Conservation (phyloP, 2,329 filamentous ascomycete genomes). For the Ophiostoma perfectum region DNA sequence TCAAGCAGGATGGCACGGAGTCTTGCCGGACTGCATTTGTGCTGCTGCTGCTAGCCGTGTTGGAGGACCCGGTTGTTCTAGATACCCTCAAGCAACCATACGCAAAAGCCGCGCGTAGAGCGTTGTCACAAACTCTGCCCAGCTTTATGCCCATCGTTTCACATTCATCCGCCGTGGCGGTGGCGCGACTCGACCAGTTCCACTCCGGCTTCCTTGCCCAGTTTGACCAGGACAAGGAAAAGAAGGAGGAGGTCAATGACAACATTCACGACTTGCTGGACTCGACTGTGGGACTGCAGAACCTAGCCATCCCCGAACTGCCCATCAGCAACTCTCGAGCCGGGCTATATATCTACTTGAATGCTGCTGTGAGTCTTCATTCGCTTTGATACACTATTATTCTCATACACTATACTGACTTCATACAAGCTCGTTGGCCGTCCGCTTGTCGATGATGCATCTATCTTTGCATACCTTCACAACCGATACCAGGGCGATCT, state of each 20-base stretch:
- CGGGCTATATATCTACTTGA: conserved; percentile 79
- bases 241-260: conserved; percentile 42
- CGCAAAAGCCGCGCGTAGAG: conserved; percentile 46
- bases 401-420: background rate
- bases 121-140: conserved; percentile 47
- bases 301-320: conserved; percentile 55
- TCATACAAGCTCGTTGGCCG: conserved; percentile 64
- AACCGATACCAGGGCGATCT: conserved; percentile 76
- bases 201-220: conserved; percentile 51
- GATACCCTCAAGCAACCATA: conserved; percentile 47
- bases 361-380: conserved; percentile 60
- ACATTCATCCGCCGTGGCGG: conserved; percentile 51
- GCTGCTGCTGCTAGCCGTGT: conserved; percentile 55
- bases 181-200: conserved; percentile 52
- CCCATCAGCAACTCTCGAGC: conserved; percentile 70
- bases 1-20: conserved; percentile 51
- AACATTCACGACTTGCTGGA: conserved; percentile 55
- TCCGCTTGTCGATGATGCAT: conserved; percentile 75
- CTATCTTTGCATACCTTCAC: conserved; percentile 72
- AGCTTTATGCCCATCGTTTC: conserved; percentile 53
- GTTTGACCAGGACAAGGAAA: conserved; percentile 45
- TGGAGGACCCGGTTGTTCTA: conserved; percentile 54
- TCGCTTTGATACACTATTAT: background rate
- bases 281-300: conserved; percentile 52
- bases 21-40: conserved; percentile 58